A percentile compares a stretch with the other conserved stretches of the same genome.
Conservation (phyloP, 140 eudicot species). For the Cichorium intybus region DNA sequence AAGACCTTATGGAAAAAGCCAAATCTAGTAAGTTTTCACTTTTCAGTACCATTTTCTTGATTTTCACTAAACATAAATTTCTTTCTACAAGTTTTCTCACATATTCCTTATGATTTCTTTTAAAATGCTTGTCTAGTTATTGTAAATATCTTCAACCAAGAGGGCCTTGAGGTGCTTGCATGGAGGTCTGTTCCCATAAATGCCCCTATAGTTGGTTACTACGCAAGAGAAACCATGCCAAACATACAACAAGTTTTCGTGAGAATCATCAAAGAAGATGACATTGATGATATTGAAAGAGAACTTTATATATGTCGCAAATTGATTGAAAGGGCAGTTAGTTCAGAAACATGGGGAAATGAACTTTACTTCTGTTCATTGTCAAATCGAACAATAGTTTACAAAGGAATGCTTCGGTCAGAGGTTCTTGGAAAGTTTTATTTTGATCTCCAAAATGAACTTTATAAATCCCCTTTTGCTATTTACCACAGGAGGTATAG, state of each 20-base stretch:
- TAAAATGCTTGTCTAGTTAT: constrained; percentile 51
- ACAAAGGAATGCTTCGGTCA: constrained; percentile 98
- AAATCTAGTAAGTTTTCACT: constrained; percentile 58
- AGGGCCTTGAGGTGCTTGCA: constrained; percentile 97
- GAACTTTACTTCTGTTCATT: constrained; percentile 94
- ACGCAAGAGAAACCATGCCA: constrained; percentile 94
- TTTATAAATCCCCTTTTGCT: constrained; percentile 80
- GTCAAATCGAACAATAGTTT: constrained; percentile 89
- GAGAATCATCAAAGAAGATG: constrained; percentile 69
- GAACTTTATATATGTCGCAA: constrained; percentile 89
- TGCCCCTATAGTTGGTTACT: constrained; percentile 74
- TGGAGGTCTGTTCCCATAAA: constrained; percentile 98
- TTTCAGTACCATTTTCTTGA: background rate
- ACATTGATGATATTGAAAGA: constrained; percentile 85
- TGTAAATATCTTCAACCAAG: constrained; percentile 64
- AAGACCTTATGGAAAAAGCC: constrained; percentile 58
- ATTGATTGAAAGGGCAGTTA: constrained; percentile 74
- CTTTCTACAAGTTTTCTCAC: background rate
- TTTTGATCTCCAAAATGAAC: constrained; percentile 69
- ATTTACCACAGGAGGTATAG: constrained; percentile 95
- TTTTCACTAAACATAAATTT: too few species aligned
- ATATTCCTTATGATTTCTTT: background rate
- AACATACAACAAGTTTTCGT: constrained; percentile 93
- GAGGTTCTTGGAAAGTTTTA: constrained; percentile 93
- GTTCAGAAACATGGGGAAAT: constrained; percentile 76